phyloP scores from a whole-genome alignment of 129 eudicot species.

The Erigeron canadensis region DNA sequence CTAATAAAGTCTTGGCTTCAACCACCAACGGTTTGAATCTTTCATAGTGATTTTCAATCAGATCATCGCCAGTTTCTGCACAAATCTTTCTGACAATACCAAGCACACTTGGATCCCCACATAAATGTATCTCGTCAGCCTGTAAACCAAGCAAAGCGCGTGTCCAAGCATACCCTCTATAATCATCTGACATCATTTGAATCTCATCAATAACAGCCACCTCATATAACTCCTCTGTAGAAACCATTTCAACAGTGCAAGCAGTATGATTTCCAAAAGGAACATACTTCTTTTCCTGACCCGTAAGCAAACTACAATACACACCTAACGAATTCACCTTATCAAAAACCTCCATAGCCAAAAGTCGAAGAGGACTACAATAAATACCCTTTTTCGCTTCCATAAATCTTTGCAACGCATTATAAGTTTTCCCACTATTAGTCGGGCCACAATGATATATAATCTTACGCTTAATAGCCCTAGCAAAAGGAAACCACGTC shows the following conservation, averaged over 20 bases:
- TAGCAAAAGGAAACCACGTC: slow-evolving; percentile 97
- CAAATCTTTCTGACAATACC: slow-evolving; percentile 68
- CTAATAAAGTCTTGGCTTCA: slow-evolving; percentile 88
- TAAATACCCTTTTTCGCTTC: slow-evolving; percentile 87
- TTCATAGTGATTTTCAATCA: slow-evolving; percentile 73
- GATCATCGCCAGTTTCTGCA: slow-evolving; percentile 83
- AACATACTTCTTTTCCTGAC: slow-evolving; percentile 84
- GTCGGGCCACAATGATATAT: slow-evolving; percentile 98
- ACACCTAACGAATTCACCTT: slow-evolving; percentile 80
- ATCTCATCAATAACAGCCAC: slow-evolving; percentile 97
- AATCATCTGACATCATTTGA: slow-evolving; percentile 88
- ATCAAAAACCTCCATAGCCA: slow-evolving; percentile 98
- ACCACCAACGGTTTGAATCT: slow-evolving; percentile 93
- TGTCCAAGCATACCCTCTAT: slow-evolving; percentile 97
- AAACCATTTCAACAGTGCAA: slow-evolving; percentile 98
- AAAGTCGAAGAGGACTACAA: slow-evolving; percentile 95
- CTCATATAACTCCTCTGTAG: slow-evolving; percentile 74
- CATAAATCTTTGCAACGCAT: slow-evolving; percentile 91
- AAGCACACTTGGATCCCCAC: slow-evolving; percentile 97
- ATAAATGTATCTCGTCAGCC: slow-evolving; percentile 92
- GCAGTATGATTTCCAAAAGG: slow-evolving; percentile 85
- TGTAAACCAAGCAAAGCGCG: slow-evolving; percentile 89
- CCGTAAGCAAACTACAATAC: slow-evolving; percentile 87
- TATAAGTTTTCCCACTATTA: slow-evolving; percentile 96
- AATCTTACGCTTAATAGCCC: slow-evolving; percentile 92